Conservation (phyloP, 1,139 yeast genomes). For the Suhomyces taliae region DNA sequence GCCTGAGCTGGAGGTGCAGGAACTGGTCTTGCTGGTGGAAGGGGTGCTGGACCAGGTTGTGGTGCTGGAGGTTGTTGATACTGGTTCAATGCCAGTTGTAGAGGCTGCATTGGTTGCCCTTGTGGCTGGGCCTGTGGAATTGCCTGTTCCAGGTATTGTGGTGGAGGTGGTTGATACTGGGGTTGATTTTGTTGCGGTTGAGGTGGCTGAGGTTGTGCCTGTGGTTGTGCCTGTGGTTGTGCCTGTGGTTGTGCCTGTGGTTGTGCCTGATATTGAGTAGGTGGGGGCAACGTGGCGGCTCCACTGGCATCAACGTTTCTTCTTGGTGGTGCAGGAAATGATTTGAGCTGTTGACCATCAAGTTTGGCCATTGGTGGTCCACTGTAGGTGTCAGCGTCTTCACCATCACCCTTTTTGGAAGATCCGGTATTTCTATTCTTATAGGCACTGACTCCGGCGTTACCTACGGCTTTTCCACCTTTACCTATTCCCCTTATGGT, state of each 20-base stretch:
- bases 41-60: conserved; percentile 3
- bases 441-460: conserved; percentile 52
- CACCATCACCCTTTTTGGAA: neutral
- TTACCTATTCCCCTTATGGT: conserved; percentile 50
- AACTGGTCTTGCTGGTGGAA: neutral
- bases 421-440: conserved; percentile 27
- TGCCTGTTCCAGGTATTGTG: conserved; percentile 1
- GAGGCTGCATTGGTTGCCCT: conserved; percentile 7
- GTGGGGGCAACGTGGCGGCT: conserved; percentile 7
- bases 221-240: neutral
- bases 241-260: neutral
- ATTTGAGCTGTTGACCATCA: conserved; percentile 35
- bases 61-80: neutral
- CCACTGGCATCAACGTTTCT: conserved; percentile 19
- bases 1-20: conserved; percentile 1
- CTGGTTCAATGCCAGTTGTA: neutral
- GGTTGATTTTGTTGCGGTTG: conserved; percentile 14
- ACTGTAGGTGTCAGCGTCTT: neutral
- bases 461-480: conserved; percentile 47
- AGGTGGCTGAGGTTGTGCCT: conserved; percentile 10
- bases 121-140: conserved; percentile 9
- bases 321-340: conserved; percentile 57
- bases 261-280: neutral
- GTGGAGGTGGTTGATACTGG: conserved; percentile 9
- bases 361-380: conserved; percentile 23